These are phyloP conservation scores for Neofusicoccum sp. DNA, from an alignment of 2,329 filamentous ascomycete species.

Conservation along the genomic window DNA sequence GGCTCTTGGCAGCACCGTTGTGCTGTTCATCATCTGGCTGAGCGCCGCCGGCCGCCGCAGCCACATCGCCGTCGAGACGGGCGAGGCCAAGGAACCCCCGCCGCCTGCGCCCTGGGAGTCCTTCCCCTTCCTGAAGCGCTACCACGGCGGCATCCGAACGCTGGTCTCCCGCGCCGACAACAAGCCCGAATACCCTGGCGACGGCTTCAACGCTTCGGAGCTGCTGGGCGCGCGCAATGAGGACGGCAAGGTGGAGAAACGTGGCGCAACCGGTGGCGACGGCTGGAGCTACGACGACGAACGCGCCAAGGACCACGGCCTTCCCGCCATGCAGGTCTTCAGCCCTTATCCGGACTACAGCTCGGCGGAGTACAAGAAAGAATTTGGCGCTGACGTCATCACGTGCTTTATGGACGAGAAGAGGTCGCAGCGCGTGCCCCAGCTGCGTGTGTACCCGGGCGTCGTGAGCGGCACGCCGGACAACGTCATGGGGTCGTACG, in stretches of 20 bases:
- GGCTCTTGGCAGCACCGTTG: constrained; percentile 63
- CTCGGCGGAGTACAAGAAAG: constrained; percentile 54
- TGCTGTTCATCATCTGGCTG: constrained; percentile 75
- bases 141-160: constrained; percentile 81
- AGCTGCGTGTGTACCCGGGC: constrained; percentile 71
- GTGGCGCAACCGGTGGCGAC: constrained; percentile 27
- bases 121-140: constrained; percentile 81
- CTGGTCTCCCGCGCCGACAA: constrained; percentile 66
- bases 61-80: constrained; percentile 52
- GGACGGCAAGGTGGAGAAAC: constrained; percentile 29
- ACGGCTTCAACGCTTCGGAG: constrained; percentile 48
- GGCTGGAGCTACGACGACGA: constrained; percentile 25
- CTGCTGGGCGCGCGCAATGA: constrained; percentile 22
- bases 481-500: constrained; percentile 81
- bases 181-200: constrained; percentile 76
- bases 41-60: constrained; percentile 66
- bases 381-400: constrained; percentile 57
- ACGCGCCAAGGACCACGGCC: constrained; percentile 28
- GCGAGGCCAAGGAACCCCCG: constrained; percentile 55
- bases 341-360: constrained; percentile 67
- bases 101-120: constrained; percentile 78
- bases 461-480: constrained; percentile 82
- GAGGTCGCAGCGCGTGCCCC: constrained; percentile 64
- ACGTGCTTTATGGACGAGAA: constrained; percentile 77
- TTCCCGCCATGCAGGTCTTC: constrained; percentile 48